Percentiles rank a stretch among this genome's conserved stretches.
phyloP scores from a whole-genome alignment of 208 protist species.

The Crithidia brevicula region DNA sequence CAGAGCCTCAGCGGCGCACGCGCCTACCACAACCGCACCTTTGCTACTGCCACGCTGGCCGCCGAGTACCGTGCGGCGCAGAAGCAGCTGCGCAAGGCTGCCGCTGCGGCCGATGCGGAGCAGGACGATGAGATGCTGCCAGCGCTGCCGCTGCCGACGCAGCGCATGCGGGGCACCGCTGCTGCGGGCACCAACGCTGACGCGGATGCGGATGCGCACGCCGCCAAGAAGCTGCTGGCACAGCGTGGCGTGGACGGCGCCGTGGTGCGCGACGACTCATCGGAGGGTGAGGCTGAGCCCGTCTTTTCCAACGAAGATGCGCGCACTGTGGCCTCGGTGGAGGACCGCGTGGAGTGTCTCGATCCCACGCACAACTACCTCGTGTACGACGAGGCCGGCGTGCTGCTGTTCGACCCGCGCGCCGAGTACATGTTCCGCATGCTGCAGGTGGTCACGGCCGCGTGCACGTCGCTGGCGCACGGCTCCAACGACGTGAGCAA shows the following conservation, averaged over 20 bases:
- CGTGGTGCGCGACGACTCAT: conserved; percentile 25
- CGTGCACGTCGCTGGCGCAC: conserved; percentile 70
- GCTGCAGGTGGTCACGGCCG: conserved; percentile 70
- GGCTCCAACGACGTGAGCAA: conserved; percentile 80
- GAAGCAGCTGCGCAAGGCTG: not conserved
- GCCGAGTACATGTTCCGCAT: conserved; percentile 71
- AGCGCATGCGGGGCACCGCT: not conserved
- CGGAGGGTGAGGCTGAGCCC: conserved; percentile 2
- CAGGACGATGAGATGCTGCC: conserved; percentile 7
- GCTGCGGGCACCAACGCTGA: conserved; percentile 1
- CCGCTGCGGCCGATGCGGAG: not conserved
- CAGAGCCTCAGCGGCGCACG: conserved; percentile 28
- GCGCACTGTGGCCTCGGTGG: not conserved
- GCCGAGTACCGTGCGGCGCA: conserved; percentile 12
- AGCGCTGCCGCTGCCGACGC: not conserved
- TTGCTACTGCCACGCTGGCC: conserved; percentile 5
- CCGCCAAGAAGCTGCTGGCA: conserved; percentile 8
- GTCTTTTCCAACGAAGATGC: not conserved
- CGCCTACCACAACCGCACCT: conserved; percentile 15
- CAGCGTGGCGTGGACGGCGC: conserved; percentile 25
- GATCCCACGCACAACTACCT: conserved; percentile 20
- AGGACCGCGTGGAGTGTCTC: not conserved
- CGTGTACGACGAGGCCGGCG: conserved; percentile 27
- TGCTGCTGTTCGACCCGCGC: conserved; percentile 52
- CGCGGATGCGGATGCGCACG: conserved; percentile 8